Conservation (phyloP, 2,329 filamentous ascomycete species). For the Colletotrichum godetiae region DNA sequence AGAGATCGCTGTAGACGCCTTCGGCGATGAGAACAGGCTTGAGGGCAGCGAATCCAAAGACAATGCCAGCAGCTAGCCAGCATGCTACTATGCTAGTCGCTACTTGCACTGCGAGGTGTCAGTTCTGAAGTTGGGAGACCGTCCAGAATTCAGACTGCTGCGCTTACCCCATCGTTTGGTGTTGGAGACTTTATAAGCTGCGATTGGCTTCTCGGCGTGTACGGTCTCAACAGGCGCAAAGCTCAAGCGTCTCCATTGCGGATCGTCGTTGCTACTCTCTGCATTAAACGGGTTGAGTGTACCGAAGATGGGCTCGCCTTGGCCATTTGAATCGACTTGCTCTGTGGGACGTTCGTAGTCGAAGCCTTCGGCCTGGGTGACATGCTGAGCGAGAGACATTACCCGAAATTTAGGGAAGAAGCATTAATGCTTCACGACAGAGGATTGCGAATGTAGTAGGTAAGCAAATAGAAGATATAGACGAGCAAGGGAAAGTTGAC, state of each 20-base stretch:
- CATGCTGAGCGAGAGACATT: slow-evolving; percentile 58
- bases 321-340: slow-evolving; percentile 37
- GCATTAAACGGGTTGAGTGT: slow-evolving; percentile 37
- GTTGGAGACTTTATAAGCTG: slow-evolving; percentile 46
- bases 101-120: slow-evolving; percentile 70
- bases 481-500: neutral
- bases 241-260: slow-evolving; percentile 41
- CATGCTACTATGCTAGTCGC: slow-evolving; percentile 76
- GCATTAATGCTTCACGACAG: too few relatives aligned
- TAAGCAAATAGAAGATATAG: too few relatives aligned
- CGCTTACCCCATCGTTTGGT: slow-evolving; percentile 41
- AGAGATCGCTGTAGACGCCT: slow-evolving; percentile 76
- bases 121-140: neutral
- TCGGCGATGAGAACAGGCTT: slow-evolving; percentile 83
- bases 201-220: slow-evolving; percentile 41
- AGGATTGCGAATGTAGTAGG: neutral
- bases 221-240: slow-evolving; percentile 42
- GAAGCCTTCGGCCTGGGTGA: slow-evolving; percentile 54
- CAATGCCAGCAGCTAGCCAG: slow-evolving; percentile 78
- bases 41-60: slow-evolving; percentile 89
- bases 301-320: slow-evolving; percentile 41
- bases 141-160: neutral
- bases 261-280: slow-evolving; percentile 22
- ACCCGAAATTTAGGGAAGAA: neutral
- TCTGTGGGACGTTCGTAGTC: slow-evolving; percentile 47